A percentile compares a stretch with the other conserved stretches of the same genome.
Conservation (phyloP, 495 filamentous ascomycete species). For the Chaetomium cochliodes region DNA sequence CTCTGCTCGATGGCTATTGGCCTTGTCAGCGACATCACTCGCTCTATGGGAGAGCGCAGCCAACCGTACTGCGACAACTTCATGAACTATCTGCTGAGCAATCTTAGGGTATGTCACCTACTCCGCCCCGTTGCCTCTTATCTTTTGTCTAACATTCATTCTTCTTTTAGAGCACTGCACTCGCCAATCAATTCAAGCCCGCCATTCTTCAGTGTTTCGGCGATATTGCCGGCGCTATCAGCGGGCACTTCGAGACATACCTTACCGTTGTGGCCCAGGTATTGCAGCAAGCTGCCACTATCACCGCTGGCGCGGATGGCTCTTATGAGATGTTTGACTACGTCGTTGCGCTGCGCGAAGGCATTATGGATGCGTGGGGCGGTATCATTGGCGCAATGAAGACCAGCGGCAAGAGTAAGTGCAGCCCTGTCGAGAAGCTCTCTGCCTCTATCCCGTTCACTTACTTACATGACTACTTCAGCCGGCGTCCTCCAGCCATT, state of each 20-base stretch:
- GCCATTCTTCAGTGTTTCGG: conserved; percentile 97
- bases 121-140: not conserved
- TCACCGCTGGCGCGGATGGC: conserved; percentile 68
- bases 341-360: conserved; percentile 87
- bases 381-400: conserved; percentile 94
- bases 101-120: conserved; percentile 67
- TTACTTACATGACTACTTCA: conserved; percentile 38
- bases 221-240: conserved; percentile 95
- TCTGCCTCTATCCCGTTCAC: not conserved
- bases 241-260: conserved; percentile 88
- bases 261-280: conserved; percentile 88
- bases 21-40: conserved; percentile 90
- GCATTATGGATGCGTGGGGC: conserved; percentile 99
- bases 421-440: not conserved
- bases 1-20: conserved; percentile 97
- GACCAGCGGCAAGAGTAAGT: conserved; percentile 68
- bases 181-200: conserved; percentile 96
- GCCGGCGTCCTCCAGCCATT: conserved; percentile 70
- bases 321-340: conserved; percentile 93
- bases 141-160: conserved; percentile 23
- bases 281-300: conserved; percentile 83
- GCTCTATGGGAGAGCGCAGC: conserved; percentile 82
- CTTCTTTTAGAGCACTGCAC: conserved; percentile 55
- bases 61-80: conserved; percentile 94
- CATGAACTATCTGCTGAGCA: conserved; percentile 94